These are phyloP conservation scores for Candida argentea DNA, from an alignment of 805 yeast species.

Conservation along the genomic window DNA sequence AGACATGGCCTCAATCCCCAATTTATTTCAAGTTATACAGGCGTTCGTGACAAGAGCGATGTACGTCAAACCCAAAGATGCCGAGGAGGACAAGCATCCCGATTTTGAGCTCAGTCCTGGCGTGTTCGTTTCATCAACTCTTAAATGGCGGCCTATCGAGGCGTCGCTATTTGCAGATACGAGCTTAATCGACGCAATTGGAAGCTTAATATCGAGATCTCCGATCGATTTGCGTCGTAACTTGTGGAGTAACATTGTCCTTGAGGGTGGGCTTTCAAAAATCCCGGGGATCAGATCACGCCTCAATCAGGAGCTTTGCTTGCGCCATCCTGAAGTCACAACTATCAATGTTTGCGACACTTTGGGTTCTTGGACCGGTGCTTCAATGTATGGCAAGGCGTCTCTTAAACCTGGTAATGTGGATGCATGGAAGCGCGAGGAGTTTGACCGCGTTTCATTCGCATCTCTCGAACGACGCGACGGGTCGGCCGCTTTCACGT, in stretches of 20 bases:
- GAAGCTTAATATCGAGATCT: slow-evolving; percentile 4
- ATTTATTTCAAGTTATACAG: slow-evolving; percentile 11
- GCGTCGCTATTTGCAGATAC: slow-evolving; percentile 5
- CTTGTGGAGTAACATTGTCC: slow-evolving; percentile 11
- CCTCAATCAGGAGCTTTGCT: slow-evolving; percentile 7
- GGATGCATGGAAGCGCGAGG: slow-evolving; percentile 10
- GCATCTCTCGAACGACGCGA: too few species aligned
- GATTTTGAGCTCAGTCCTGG: slow-evolving; percentile 6
- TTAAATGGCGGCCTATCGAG: slow-evolving; percentile 8
- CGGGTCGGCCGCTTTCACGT: slow-evolving; percentile 2
- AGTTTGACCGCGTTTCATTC: slow-evolving; percentile 12
- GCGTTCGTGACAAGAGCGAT: slow-evolving; percentile 8
- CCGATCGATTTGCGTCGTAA: slow-evolving; percentile 12
- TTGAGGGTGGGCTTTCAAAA: slow-evolving; percentile 15
- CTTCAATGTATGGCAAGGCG: slow-evolving; percentile 19
- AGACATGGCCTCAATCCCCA: slow-evolving; percentile 3
- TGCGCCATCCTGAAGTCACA: slow-evolving; percentile 2
- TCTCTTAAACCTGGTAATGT: slow-evolving; percentile 8
- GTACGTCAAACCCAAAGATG: slow-evolving; percentile 4
- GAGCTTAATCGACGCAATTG: slow-evolving; percentile 4
- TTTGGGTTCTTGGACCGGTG: slow-evolving; percentile 24
- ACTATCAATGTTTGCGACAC: slow-evolving; percentile 7
- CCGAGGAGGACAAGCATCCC: slow-evolving; percentile 2
- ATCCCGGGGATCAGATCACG: slow-evolving; percentile 15
- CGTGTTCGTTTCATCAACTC: slow-evolving; percentile 5